Conservation (phyloP, 306 rosid species). For the Quercus mongolica region DNA sequence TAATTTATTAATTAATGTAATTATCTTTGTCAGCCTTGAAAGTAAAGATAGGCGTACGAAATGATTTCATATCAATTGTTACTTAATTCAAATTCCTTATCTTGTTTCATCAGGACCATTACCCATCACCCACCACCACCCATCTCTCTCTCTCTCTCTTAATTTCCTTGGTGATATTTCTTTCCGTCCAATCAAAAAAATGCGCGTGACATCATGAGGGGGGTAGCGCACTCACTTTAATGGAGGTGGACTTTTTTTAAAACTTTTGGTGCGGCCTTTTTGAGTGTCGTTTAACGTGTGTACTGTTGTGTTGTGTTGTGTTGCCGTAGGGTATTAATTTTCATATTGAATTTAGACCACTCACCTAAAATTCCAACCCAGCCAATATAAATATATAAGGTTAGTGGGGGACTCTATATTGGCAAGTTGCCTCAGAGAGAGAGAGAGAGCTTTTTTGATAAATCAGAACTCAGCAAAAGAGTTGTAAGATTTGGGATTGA, state of each 20-base stretch:
- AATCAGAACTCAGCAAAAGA: no score
- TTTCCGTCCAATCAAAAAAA: background rate
- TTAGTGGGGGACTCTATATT: no score
- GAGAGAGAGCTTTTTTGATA: no score
- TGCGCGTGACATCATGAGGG: background rate
- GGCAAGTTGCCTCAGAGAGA: background rate
- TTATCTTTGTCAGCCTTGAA: conserved; percentile 17
- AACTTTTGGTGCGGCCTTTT: background rate
- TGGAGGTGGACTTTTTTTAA: background rate
- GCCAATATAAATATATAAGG: background rate
- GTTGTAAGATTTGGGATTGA: background rate
- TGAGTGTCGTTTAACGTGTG: background rate
- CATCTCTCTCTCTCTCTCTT: background rate
- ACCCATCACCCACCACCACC: background rate
- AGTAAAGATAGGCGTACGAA: conserved; percentile 9
- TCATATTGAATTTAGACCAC: background rate
- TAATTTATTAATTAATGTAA: background rate
- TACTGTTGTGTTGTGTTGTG: no score
- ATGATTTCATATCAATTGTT: background rate
- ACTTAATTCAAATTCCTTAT: background rate
- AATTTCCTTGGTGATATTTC: background rate
- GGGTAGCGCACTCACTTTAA: conserved; percentile 12
- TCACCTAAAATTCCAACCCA: background rate
- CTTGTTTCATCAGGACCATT: background rate
- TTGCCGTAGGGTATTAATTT: background rate